These are phyloP conservation scores for Batkoa obscura DNA, from an alignment of 371 early-diverging fungal genomes.

Conservation along the genomic window DNA sequence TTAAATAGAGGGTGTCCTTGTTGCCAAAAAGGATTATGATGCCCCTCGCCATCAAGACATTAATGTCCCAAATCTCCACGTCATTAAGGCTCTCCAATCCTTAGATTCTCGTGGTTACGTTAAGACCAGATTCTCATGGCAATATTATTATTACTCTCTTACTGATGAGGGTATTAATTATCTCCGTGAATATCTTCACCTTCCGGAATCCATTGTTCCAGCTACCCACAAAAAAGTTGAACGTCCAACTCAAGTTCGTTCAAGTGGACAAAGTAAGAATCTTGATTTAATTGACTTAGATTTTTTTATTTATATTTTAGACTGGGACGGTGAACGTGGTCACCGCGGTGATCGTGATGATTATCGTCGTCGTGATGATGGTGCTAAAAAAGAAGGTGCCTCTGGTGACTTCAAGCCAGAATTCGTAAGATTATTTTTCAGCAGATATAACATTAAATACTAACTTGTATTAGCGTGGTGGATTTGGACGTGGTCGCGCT, in stretches of 20 bases:
- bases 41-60: slow-evolving; percentile 85
- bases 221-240: slow-evolving; percentile 88
- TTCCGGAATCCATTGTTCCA: slow-evolving; percentile 92
- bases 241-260: slow-evolving; percentile 28
- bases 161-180: slow-evolving; percentile 96
- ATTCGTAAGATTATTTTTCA: slow-evolving; percentile 26
- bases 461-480: slow-evolving; percentile 3
- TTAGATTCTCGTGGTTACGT: slow-evolving; percentile 89
- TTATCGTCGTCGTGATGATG: slow-evolving; percentile 67
- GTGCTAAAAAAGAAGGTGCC: slow-evolving; percentile 78
- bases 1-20: slow-evolving; percentile 80
- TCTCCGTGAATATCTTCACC: slow-evolving; percentile 91
- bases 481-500: slow-evolving; percentile 3
- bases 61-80: slow-evolving; percentile 93
- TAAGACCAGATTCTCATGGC: slow-evolving; percentile 97
- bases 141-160: slow-evolving; percentile 97
- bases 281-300: slow-evolving; percentile 12
- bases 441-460: neutral
- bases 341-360: slow-evolving; percentile 55
- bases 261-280: slow-evolving; percentile 20
- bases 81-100: slow-evolving; percentile 97
- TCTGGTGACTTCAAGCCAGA: slow-evolving; percentile 85
- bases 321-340: slow-evolving; percentile 18
- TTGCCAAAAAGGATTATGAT: slow-evolving; percentile 97
- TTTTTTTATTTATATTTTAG: too few species aligned